These are phyloP conservation scores for Pogostemon cablin DNA, from an alignment of 257 asterid species.

Conservation along the genomic window DNA sequence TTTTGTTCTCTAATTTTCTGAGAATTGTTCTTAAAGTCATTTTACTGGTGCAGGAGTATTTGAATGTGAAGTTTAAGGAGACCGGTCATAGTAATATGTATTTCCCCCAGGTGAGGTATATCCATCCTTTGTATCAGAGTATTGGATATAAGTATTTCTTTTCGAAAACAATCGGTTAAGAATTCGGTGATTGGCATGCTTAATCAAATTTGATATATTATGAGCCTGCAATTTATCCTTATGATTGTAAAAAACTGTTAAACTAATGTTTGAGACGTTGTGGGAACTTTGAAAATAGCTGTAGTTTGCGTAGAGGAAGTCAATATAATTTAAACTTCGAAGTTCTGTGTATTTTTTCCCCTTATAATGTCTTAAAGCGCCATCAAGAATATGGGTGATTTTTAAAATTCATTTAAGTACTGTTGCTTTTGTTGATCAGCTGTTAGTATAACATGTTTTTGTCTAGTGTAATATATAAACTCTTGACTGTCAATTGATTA, in stretches of 20 bases:
- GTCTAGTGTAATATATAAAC: slow-evolving; percentile 24
- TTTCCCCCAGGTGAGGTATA: slow-evolving; percentile 82
- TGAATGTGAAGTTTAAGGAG: slow-evolving; percentile 96
- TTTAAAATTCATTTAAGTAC: neutral
- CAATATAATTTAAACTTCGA: neutral
- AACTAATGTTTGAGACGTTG: neutral
- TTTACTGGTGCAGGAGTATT: slow-evolving; percentile 70
- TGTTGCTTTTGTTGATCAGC: slow-evolving; percentile 21
- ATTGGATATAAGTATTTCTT: neutral
- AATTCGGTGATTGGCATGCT: slow-evolving; percentile 11
- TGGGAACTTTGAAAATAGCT: neutral
- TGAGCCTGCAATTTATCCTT: slow-evolving; percentile 16
- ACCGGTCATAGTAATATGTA: slow-evolving; percentile 99
- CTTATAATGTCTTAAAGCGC: slow-evolving; percentile 4
- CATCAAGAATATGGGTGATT: slow-evolving; percentile 4
- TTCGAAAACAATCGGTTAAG: slow-evolving; percentile 3
- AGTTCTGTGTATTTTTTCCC: slow-evolving; percentile 15
- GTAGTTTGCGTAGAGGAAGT: neutral
- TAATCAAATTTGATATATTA: slow-evolving; percentile 20
- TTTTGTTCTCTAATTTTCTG: neutral
- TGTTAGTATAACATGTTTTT: slow-evolving; percentile 17
- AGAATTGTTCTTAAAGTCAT: slow-evolving; percentile 18
- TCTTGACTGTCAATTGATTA: slow-evolving; percentile 24
- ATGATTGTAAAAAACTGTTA: neutral
- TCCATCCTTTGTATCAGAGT: slow-evolving; percentile 14